A percentile compares a stretch with the other conserved stretches of the same genome.
These are phyloP conservation scores for Phanerodontia chrysosporium DNA, from an alignment of 768 basidiomycete species.

Conservation along the genomic window DNA sequence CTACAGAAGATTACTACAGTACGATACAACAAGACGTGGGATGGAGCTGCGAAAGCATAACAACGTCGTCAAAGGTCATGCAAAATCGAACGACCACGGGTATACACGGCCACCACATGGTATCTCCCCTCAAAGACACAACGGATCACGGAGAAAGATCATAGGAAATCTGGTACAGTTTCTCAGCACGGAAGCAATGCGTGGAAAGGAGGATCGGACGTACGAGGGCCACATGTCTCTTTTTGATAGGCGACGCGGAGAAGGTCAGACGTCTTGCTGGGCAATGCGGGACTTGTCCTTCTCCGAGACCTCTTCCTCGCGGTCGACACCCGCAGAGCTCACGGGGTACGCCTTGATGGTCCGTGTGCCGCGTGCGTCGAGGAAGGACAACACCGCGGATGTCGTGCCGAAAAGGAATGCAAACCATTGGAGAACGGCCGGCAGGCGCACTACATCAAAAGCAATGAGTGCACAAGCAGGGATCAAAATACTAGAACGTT, in stretches of 20 bases:
- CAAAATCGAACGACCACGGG: background rate
- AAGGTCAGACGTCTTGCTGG: background rate
- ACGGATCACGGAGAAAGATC: background rate
- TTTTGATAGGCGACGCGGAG: background rate
- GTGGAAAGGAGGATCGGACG: background rate
- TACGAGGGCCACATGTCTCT: background rate
- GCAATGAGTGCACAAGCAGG: background rate
- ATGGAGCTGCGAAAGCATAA: background rate
- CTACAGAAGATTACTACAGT: background rate
- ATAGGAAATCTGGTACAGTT: background rate
- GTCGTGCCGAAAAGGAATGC: slow-evolving; percentile 36
- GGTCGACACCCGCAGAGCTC: background rate
- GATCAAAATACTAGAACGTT: background rate
- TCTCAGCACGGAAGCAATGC: too few relatives aligned
- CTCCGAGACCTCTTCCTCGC: background rate
- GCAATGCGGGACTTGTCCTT: background rate
- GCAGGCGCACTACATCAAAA: slow-evolving; percentile 43
- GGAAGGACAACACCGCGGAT: slow-evolving; percentile 32
- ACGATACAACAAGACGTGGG: background rate
- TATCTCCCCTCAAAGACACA: background rate
- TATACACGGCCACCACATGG: background rate
- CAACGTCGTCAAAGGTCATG: background rate
- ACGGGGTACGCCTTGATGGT: background rate
- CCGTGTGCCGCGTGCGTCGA: slow-evolving; percentile 19
- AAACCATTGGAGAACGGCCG: slow-evolving; percentile 54